These are phyloP conservation scores for Purshia tridentata DNA, from an alignment of 306 rosid species.

Conservation along the genomic window DNA sequence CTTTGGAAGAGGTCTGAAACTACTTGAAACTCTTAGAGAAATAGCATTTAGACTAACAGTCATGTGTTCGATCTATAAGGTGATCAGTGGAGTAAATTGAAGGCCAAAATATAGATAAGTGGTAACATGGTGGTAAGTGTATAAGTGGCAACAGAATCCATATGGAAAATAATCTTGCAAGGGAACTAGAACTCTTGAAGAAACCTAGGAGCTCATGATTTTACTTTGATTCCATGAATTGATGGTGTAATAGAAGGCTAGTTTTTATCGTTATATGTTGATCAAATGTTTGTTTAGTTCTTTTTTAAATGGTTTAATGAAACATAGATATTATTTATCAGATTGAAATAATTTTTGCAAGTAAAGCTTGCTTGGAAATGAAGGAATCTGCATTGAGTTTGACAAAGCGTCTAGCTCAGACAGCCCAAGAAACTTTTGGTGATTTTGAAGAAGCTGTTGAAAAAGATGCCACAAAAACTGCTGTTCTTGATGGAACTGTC, in stretches of 20 bases:
- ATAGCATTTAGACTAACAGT: neutral
- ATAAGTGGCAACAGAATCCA: neutral
- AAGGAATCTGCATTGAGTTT: constrained; percentile 71
- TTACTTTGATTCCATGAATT: neutral
- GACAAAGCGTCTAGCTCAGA: constrained; percentile 82
- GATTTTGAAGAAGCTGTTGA: constrained; percentile 99
- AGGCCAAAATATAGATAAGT: neutral
- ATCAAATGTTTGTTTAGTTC: neutral
- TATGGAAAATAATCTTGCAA: neutral
- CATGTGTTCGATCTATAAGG: neutral
- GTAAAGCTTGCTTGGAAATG: constrained; percentile 77
- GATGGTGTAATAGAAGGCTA: neutral
- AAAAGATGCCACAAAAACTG: constrained; percentile 91
- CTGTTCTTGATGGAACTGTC: constrained; percentile 93
- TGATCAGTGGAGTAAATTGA: neutral
- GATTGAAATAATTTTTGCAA: constrained; percentile 68
- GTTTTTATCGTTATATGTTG: neutral
- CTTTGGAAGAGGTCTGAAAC: neutral
- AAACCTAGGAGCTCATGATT: neutral
- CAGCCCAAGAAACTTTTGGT: constrained; percentile 91
- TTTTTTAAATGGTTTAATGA: neutral
- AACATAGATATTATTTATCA: constrained; percentile 10
- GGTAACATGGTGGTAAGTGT: neutral
- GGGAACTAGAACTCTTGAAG: neutral
- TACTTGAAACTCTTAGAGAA: neutral